Conservation (phyloP, 805 yeast genomes). For the Candida rishiriensis region DNA sequence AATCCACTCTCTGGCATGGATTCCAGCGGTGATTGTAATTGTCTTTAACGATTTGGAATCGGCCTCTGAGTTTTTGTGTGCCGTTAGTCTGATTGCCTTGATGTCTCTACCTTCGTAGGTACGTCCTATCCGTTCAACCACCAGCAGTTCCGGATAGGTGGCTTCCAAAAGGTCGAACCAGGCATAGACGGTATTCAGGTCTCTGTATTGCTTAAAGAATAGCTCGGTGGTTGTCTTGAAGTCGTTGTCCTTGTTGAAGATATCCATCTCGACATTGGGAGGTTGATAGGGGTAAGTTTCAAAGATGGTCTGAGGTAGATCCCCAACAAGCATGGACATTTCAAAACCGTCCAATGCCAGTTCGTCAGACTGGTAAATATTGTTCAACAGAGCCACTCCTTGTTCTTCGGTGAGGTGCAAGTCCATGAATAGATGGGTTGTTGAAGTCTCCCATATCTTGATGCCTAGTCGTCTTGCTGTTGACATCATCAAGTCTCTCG, state of each 20-base stretch:
- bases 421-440: slow-evolving; percentile 42
- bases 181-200: slow-evolving; percentile 60
- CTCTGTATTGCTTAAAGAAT: slow-evolving; percentile 69
- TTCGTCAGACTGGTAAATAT: slow-evolving; percentile 1
- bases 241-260: neutral
- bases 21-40: slow-evolving; percentile 75
- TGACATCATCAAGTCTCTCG: slow-evolving; percentile 20
- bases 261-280: slow-evolving; percentile 1
- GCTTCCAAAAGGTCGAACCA: slow-evolving; percentile 64
- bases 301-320: slow-evolving; percentile 51
- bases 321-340: slow-evolving; percentile 44
- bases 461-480: slow-evolving; percentile 16
- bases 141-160: slow-evolving; percentile 61
- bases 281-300: slow-evolving; percentile 45
- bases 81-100: slow-evolving; percentile 60
- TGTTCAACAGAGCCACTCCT: slow-evolving; percentile 20
- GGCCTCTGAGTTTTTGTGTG: slow-evolving; percentile 33
- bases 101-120: slow-evolving; percentile 72
- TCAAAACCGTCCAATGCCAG: slow-evolving; percentile 18
- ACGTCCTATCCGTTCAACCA: slow-evolving; percentile 63
- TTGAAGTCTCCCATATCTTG: slow-evolving; percentile 48
- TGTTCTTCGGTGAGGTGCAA: slow-evolving; percentile 27
- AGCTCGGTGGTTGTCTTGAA: slow-evolving; percentile 34
- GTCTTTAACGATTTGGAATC: slow-evolving; percentile 41
- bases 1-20: slow-evolving; percentile 91